Conservation (phyloP, 2,329 filamentous ascomycete species). For the Clarireedia homoeocarpa region DNA sequence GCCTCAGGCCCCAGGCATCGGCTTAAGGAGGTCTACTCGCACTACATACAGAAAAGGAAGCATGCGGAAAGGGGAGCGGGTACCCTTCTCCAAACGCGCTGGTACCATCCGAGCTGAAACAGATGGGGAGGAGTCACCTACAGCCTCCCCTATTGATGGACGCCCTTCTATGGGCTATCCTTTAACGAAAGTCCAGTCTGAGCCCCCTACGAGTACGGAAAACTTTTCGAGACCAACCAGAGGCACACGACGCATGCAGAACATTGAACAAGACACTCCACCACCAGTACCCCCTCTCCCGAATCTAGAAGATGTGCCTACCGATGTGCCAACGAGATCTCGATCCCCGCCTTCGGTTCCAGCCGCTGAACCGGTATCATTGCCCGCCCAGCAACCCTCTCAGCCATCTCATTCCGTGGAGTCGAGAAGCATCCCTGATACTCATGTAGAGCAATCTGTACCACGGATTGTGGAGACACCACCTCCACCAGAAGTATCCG, state of each 20-base stretch:
- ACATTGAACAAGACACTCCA: constrained; percentile 12
- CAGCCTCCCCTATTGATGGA: constrained; percentile 40
- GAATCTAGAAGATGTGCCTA: constrained; percentile 7
- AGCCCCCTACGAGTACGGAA: constrained; percentile 48
- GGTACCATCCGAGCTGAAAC: constrained; percentile 52
- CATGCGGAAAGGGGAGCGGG: constrained; percentile 68
- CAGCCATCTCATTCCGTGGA: background rate
- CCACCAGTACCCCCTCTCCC: constrained; percentile 5
- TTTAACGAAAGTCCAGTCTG: constrained; percentile 60
- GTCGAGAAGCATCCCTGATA: constrained; percentile 22
- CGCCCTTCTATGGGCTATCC: constrained; percentile 30
- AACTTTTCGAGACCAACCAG: constrained; percentile 54
- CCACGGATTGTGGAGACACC: constrained; percentile 61
- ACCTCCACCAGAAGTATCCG: constrained; percentile 28
- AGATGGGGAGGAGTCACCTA: constrained; percentile 43
- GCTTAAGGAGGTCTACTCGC: constrained; percentile 79
- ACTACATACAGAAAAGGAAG: constrained; percentile 89
- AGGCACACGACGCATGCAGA: constrained; percentile 22
- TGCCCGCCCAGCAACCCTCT: background rate
- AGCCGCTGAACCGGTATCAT: background rate
- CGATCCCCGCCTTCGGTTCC: constrained; percentile 2
- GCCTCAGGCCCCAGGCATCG: constrained; percentile 66
- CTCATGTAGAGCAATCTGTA: constrained; percentile 32
- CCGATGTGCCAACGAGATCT: constrained; percentile 15
- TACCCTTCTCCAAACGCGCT: constrained; percentile 66